Evolutionary conservation across 1,284 basidiomycete species (phyloP), one percentile per base, ranked within the genome.

Genomic region (Taiwanofungus camphoratus): DNA sequence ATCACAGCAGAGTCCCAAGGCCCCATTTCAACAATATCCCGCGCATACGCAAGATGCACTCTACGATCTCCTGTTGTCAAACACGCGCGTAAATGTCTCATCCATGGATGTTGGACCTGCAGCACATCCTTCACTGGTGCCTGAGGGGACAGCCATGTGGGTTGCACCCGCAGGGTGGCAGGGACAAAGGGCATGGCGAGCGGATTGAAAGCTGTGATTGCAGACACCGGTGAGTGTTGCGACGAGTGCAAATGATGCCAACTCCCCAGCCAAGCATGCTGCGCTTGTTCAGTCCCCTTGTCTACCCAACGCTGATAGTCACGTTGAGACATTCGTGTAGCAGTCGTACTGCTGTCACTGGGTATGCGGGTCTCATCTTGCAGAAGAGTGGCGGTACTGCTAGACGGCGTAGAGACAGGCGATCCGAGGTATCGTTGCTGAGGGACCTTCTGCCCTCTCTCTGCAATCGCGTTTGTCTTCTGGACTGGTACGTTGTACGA

Each of bases 131-230:
- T 26, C 37, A 23, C 49, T 23, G 15, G 42, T 43, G 24, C 37
- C 24, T 13, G 23, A 33, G 6, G 36, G 31, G 13, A 24, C 35
- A 18, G 45, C 7, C 13, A 27, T 11, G 13, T 27, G 24, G 16
- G 11, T 7, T 30, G 45, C 30, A 34, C 20, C 33, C 47, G 48
- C n/a, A 42, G 27, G 7, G 48, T 44, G 27, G 47, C 36, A 16
- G 52, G 54, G 8, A 53, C 24, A 41, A 48, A 56, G 36, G 52
- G 51, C 7, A 39, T 41, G 4, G 54, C 52, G 23, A 45, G 37
- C 6, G 49, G 47, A 21, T 53, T 51, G 33, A 50, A 45, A 18
- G 12, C 6, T 15, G 24, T 29, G 37, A 16, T 12, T 11, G 33
- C 18, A 11, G 33, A 26, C 23, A 30, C 15, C 16, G 40, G 26